Base-by-base conservation (phyloP, 805 yeast genomes). In the Scheffersomyces ergatensis region DNA sequence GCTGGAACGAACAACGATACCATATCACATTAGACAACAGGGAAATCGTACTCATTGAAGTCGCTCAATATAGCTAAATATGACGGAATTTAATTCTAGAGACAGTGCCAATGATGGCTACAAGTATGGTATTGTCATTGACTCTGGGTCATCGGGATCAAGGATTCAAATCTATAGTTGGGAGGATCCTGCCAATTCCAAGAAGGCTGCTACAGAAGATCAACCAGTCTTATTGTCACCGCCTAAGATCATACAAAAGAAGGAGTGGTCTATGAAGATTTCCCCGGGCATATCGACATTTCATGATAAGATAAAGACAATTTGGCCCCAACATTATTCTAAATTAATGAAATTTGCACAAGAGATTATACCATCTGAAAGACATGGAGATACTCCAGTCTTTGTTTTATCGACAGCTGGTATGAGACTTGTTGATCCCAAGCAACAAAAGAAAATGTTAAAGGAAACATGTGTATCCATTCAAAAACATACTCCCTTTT, bases 351-450 rank as follows among this genome's bases (percentile, higher is more conserved):
- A 77, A 34, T 80, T 80, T 58, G 97, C 97, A 0, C 76, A 79
- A 50, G 59, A 63, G 3, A 75, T 85, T 17, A 79, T 93, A 6
- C 98, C 98, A 0, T 53, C 57, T 23, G 74, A 73, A 0, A 70
- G 76, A 40, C 78, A 80, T 48, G 45, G 59, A 1, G 76, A 77
- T 4, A 92, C 98, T 0, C 98, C 99, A 0, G 75, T 93, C 1
- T 93, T 81, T 50, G 78, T 93, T n/a, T 78, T 87, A 50, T 95
- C 98, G 3, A 93, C 99, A 0, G 99, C 99, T 4, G 99, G 99
- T 2, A 89, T 93, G 96, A 75, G 99, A 46, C 65, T 93, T 32
- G 57, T 92, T 34, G 78, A 84, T 0, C 68, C 70, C 25, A 58
- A 64, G 14, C 76, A 77, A 36, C 82, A 82, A 46, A 54, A 68